Evolutionary conservation across 73 alveolate species (phyloP).

Genomic region (Loxodes magnus): DNA sequence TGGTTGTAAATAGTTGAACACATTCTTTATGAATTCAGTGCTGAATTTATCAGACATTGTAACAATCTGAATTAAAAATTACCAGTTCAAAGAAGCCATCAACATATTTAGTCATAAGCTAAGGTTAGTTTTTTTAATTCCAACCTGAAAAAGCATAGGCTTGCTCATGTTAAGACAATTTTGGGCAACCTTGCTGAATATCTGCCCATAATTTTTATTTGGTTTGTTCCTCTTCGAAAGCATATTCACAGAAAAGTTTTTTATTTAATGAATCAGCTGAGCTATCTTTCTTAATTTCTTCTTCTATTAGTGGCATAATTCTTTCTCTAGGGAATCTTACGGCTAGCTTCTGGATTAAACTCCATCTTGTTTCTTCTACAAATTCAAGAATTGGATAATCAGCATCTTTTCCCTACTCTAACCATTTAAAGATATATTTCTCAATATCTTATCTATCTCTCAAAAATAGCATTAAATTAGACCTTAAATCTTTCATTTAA

Average conservation of each 20-base stretch:
- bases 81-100: no score
- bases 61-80: no score
- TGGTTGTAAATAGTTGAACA: no score
- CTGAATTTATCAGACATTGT: no score
- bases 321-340: constrained; percentile 17
- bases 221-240: constrained; percentile 28
- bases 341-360: constrained; percentile 20
- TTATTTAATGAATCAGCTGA: constrained; percentile 30
- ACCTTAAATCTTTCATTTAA: constrained; percentile 6
- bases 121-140: no score
- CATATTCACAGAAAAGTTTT: constrained; percentile 35
- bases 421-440: constrained; percentile 16
- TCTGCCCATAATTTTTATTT: constrained; percentile 30
- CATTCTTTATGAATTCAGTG: no score
- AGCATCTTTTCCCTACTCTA: constrained; percentile 22
- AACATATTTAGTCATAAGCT: no score
- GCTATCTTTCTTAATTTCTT: constrained; percentile 34
- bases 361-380: constrained; percentile 27
- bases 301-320: constrained; percentile 19
- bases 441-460: constrained; percentile 33
- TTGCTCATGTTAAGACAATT: constrained; percentile 13
- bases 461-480: not conserved
- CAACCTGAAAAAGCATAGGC: no score
- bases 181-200: constrained; percentile 10
- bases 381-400: constrained; percentile 21